phyloP scores from a whole-genome alignment of 495 filamentous ascomycete genomes.

The Penicillium flavigenum region DNA sequence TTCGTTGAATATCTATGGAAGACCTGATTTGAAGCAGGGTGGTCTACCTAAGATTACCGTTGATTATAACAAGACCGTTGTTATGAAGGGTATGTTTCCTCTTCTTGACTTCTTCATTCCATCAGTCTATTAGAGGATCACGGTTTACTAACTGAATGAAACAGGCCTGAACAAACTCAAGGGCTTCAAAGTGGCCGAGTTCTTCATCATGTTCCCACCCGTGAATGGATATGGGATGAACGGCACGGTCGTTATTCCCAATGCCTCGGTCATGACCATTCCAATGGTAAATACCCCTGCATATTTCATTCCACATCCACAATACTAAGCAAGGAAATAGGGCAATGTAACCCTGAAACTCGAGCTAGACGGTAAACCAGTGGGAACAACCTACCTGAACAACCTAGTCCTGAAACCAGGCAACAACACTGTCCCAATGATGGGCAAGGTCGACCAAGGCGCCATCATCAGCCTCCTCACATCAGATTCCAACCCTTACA shows the following conservation, averaged over 20 bases:
- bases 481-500: slow-evolving; percentile 41
- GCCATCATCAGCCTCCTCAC: slow-evolving; percentile 44
- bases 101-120: neutral
- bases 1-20: slow-evolving; percentile 57
- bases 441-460: slow-evolving; percentile 51
- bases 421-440: slow-evolving; percentile 56
- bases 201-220: slow-evolving; percentile 43
- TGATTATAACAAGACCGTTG: slow-evolving; percentile 55
- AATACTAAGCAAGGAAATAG: slow-evolving; percentile 29
- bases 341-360: slow-evolving; percentile 66
- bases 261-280: slow-evolving; percentile 64
- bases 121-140: neutral
- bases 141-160: neutral
- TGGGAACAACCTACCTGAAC: slow-evolving; percentile 57
- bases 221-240: slow-evolving; percentile 60
- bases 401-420: slow-evolving; percentile 61
- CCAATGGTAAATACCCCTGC: slow-evolving; percentile 50
- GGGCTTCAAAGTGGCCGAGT: slow-evolving; percentile 57
- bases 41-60: slow-evolving; percentile 49
- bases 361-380: slow-evolving; percentile 45
- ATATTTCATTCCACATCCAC: neutral
- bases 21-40: slow-evolving; percentile 51
- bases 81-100: slow-evolving; percentile 52
- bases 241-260: slow-evolving; percentile 65
- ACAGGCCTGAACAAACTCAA: slow-evolving; percentile 59